Evolutionary conservation across 495 filamentous ascomycete genomes (phyloP), one percentile per base, ranked within the genome.

Genomic region (Cercophora samala): DNA sequence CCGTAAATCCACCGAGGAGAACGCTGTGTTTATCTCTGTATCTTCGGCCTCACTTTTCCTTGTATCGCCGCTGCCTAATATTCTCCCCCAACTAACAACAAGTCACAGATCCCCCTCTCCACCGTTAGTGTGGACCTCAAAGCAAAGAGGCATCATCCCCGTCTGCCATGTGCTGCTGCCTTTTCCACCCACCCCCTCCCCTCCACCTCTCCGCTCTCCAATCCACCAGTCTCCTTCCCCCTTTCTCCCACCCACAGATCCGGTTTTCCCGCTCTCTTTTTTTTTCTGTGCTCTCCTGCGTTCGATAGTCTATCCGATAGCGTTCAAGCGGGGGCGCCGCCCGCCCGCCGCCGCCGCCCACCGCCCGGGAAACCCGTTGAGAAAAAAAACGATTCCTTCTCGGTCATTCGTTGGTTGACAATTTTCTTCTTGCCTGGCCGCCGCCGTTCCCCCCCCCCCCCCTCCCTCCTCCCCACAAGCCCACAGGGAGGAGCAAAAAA

Each of bases 241-340:
- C 17, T 19, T 56, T 56, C 2, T 56, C 53, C 18, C 23, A 5
- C n/a, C 60, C 60, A 62, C 60, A 62, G 60, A 37, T 62, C 24
- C 24, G 32, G n/a, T 15, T 56, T 56, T 23, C 17, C 19, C 25
- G 29, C 22, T 29, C 8, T 17, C 46, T 58, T 19, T 46, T 29
- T 19, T 17, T 62, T 58, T 19, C 58, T 18, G 58, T 61, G n/a
- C n/a, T n/a, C n/a, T n/a, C n/a, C n/a, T 32, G 25, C 18, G 25
- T 62, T 62, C 60, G 46, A 62, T 62, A 62, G 60, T 29, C 25
- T 29, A 46, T 23, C 24, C 26, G 60, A 62, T 62, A 62, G 60
- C 32, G 26, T 29, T 29, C 26, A 8, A 29, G 26, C 60, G 22
- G 22, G 26, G n/a, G 24, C 23, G 26, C 26, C 60, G n/a, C n/a